Evolutionary conservation across 2,329 filamentous ascomycete genomes (phyloP).

Genomic region (Fusarium udum): DNA sequence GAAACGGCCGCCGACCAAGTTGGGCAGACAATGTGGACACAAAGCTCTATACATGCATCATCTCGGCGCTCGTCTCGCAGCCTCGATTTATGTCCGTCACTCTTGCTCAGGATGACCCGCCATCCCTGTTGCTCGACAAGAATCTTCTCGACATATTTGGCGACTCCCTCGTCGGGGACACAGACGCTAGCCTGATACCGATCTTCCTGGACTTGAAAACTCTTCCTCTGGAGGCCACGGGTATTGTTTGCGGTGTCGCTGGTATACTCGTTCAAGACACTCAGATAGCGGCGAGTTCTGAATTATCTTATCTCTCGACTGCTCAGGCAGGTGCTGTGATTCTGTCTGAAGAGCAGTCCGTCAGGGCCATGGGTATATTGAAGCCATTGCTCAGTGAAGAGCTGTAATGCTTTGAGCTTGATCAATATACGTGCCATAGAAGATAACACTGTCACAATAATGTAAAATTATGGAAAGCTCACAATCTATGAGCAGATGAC

Average conservation of each 20-base stretch:
- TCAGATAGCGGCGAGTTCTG: slow-evolving; percentile 64
- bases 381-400: slow-evolving; percentile 58
- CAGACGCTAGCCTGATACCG: slow-evolving; percentile 77
- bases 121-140: slow-evolving; percentile 78
- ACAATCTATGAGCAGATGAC: background rate
- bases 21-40: slow-evolving; percentile 71
- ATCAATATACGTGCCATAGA: background rate
- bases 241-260: slow-evolving; percentile 94
- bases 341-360: slow-evolving; percentile 77
- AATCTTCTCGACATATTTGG: slow-evolving; percentile 72
- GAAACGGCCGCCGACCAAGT: slow-evolving; percentile 49
- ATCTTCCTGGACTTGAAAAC: slow-evolving; percentile 87
- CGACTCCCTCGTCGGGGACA: slow-evolving; percentile 79
- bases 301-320: slow-evolving; percentile 91
- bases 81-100: slow-evolving; percentile 80
- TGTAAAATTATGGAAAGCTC: slow-evolving; percentile 28
- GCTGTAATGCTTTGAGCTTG: slow-evolving; percentile 8
- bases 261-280: slow-evolving; percentile 82
- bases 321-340: slow-evolving; percentile 90
- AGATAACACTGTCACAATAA: background rate
- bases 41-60: slow-evolving; percentile 69
- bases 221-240: slow-evolving; percentile 86
- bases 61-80: slow-evolving; percentile 67
- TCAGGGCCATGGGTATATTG: slow-evolving; percentile 78
- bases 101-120: slow-evolving; percentile 76